phyloP scores from a whole-genome alignment of 176 grass and related monocot species.

The Panicum miliaceum region DNA sequence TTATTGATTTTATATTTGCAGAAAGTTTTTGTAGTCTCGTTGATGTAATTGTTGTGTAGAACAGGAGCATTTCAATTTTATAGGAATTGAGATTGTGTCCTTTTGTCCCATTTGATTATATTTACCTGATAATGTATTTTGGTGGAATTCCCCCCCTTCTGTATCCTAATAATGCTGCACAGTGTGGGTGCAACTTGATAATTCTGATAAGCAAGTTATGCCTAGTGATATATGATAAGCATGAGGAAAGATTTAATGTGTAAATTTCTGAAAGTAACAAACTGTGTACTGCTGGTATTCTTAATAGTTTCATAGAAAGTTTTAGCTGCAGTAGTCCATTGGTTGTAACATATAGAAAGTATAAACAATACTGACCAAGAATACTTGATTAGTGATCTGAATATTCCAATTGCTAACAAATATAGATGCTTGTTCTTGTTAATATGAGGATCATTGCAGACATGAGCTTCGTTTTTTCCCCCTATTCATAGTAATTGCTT shows the following conservation, averaged over 20 bases:
- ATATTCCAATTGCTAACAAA: background rate
- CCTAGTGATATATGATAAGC: background rate
- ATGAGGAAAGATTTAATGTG: slow-evolving; percentile 16
- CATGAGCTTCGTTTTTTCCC: background rate
- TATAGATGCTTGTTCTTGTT: slow-evolving; percentile 13
- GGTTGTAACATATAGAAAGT: background rate
- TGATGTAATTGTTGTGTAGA: slow-evolving; percentile 1
- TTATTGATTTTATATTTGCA: slow-evolving; percentile 26
- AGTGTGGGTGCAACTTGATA: slow-evolving; percentile 1
- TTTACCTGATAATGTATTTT: slow-evolving; percentile 16
- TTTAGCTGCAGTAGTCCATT: background rate
- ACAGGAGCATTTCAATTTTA: slow-evolving; percentile 31
- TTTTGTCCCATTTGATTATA: slow-evolving; percentile 8
- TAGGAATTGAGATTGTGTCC: background rate
- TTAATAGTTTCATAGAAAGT: background rate
- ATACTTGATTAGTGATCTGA: slow-evolving; percentile 31
- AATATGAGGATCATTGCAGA: background rate
- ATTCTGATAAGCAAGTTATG: slow-evolving; percentile 28
- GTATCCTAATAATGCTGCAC: slow-evolving; percentile 16
- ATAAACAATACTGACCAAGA: background rate
- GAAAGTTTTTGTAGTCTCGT: background rate
- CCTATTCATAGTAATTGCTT: slow-evolving; percentile 15
- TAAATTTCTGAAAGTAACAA: background rate
- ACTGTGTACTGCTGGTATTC: background rate
- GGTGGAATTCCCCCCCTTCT: background rate